Percentiles rank a stretch among this genome's conserved stretches.
These are phyloP conservation scores for Blakeslea trispora DNA, from an alignment of 371 early-diverging fungal species.

Conservation along the genomic window DNA sequence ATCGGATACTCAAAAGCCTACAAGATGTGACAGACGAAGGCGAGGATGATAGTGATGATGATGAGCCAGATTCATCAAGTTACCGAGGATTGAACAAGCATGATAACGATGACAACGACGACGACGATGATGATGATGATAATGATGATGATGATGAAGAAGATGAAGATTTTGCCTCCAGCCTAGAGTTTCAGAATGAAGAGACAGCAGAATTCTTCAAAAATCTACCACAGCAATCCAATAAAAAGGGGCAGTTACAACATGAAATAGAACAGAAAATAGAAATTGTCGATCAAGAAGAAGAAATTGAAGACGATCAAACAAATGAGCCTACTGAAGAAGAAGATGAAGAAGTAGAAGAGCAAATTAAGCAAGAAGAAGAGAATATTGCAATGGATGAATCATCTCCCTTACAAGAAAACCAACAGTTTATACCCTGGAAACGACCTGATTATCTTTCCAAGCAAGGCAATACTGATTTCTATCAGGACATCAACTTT, in stretches of 20 bases:
- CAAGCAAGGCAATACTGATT: conserved; percentile 8
- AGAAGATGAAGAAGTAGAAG: conserved; percentile 10
- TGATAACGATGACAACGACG: conserved; percentile 4
- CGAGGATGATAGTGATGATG: conserved; percentile 4
- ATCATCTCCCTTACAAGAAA: not conserved
- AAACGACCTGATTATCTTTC: conserved; percentile 9
- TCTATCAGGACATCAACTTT: conserved; percentile 16
- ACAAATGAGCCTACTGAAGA: conserved; percentile 5
- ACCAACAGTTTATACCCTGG: conserved; percentile 13
- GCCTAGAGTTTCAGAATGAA: conserved; percentile 19
- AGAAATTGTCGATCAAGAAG: conserved; percentile 1
- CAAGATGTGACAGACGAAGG: conserved; percentile 17
- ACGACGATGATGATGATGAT: conserved; percentile 5
- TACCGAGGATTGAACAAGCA: conserved; percentile 5
- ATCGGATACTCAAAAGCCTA: conserved; percentile 22
- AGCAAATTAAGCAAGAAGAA: not conserved
- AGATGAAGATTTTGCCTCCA: conserved; percentile 9
- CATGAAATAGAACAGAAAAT: not conserved
- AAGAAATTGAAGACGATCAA: conserved; percentile 8
- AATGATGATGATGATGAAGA: conserved; percentile 13
- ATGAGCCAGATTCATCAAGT: conserved; percentile 7
- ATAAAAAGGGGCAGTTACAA: not conserved
- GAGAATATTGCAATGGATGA: not conserved
- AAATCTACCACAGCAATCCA: conserved; percentile 15
- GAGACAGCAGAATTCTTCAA: conserved; percentile 24